A percentile compares a stretch with the other conserved stretches of the same genome.
phyloP scores from a whole-genome alignment of 257 asterid genomes.

The Solanum gracilifrons region DNA sequence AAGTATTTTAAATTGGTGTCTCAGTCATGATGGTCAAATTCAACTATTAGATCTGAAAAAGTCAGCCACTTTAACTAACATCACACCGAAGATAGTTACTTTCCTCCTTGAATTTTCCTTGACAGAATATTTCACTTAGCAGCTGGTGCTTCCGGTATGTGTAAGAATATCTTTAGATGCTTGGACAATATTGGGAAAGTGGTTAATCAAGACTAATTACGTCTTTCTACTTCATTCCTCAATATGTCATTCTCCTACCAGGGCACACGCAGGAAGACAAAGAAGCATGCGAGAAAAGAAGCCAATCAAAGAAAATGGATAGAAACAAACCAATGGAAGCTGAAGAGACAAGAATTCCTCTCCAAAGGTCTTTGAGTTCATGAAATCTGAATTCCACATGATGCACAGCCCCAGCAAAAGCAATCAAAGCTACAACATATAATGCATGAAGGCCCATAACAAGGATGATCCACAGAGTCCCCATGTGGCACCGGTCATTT shows the following conservation, averaged over 20 bases:
- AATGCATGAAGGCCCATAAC: constrained; percentile 54
- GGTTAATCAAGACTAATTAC: background rate
- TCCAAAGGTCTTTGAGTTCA: constrained; percentile 83
- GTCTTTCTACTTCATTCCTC: background rate
- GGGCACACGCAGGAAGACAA: background rate
- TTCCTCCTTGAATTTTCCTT: background rate
- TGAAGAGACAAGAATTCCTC: constrained; percentile 57
- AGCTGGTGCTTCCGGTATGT: background rate
- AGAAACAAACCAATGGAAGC: constrained; percentile 50
- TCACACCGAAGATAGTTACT: background rate
- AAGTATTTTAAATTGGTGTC: background rate
- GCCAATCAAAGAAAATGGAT: background rate
- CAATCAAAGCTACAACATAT: constrained; percentile 61
- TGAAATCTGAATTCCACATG: constrained; percentile 78
- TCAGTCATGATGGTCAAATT: background rate
- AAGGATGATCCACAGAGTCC: constrained; percentile 51
- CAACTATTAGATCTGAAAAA: background rate
- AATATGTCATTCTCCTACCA: background rate
- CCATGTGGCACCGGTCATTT: constrained; percentile 73
- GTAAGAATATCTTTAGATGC: background rate
- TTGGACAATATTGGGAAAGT: background rate
- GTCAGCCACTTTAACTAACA: background rate
- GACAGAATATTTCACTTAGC: background rate
- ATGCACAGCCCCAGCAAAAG: constrained; percentile 56
- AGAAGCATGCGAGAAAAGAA: background rate